These are phyloP conservation scores for Aspergillus ruber DNA, from an alignment of 2,329 filamentous ascomycete species.

Conservation along the genomic window DNA sequence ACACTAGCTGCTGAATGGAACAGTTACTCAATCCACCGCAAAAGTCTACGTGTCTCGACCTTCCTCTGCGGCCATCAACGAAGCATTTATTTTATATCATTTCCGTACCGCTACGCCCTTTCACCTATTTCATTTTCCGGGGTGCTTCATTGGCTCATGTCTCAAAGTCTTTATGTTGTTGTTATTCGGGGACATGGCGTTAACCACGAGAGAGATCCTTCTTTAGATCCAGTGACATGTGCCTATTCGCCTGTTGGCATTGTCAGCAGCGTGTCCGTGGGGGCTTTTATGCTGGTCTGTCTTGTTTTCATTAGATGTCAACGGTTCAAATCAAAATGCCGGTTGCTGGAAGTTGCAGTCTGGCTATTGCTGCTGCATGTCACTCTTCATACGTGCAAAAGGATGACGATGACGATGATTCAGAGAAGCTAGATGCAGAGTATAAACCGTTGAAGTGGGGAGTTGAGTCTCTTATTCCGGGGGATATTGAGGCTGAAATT, in stretches of 20 bases:
- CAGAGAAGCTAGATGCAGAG: neutral
- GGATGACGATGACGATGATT: no score
- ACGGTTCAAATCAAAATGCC: slow-evolving; percentile 19
- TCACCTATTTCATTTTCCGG: slow-evolving; percentile 31
- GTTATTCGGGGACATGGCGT: slow-evolving; percentile 18
- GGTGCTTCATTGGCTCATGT: slow-evolving; percentile 46
- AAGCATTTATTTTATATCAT: slow-evolving; percentile 39
- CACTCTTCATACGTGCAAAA: slow-evolving; percentile 7
- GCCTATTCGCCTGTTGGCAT: slow-evolving; percentile 1
- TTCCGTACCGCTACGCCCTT: slow-evolving; percentile 42
- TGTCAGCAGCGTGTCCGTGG: neutral
- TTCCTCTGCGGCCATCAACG: slow-evolving; percentile 35
- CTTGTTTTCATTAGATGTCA: slow-evolving; percentile 10
- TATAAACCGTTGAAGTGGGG: neutral
- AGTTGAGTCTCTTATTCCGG: neutral
- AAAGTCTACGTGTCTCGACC: slow-evolving; percentile 37
- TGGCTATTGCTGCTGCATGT: slow-evolving; percentile 29
- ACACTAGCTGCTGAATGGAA: slow-evolving; percentile 45
- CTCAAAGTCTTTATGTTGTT: slow-evolving; percentile 42
- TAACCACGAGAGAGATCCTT: neutral
- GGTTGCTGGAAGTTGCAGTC: slow-evolving; percentile 25
- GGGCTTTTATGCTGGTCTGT: slow-evolving; percentile 1
- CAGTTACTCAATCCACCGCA: slow-evolving; percentile 31
- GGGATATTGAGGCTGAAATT: neutral
- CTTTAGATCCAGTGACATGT: neutral